Base-by-base conservation (phyloP, 2,329 filamentous ascomycete species). In the Fonsecaea erecta region DNA sequence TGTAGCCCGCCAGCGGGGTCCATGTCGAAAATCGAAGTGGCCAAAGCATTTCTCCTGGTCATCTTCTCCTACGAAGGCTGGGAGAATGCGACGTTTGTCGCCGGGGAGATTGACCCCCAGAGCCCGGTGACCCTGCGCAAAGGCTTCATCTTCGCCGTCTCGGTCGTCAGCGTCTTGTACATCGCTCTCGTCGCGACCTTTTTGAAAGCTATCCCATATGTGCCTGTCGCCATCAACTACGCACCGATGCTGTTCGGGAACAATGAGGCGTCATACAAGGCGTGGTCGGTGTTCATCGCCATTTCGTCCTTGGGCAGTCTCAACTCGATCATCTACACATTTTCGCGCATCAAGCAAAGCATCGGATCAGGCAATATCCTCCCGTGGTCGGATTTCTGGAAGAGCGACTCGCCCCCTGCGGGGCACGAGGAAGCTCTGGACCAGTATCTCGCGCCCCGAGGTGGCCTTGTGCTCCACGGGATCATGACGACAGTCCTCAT, bases 271-370 rank as follows among this genome's bases (percentile, higher is more conserved):
- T 12, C 52, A 53, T 30, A 32, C 28, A 53, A 53, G 52, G 52
- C 52, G 24, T 53, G 52, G 52, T 53, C 52, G 8, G 52, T 53
- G 18, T 35, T 53, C 16, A 53, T 53, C 34, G 52, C 52, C 26
- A 53, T 53, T n/a, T 53, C 52, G 7, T 53, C 52, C 34, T 14
- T 53, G 6, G 52, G 52, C 3, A 53, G 52, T 18, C 28, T 53
- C 52, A 53, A 53, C 52, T 53, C 52, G 28, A 53, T 53, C 52
- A 53, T 53, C 8, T 53, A 53, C 52, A 53, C 52, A 11, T 53
- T 53, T 28, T 53, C 52, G 26, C 52, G 52, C 52, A 53, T 53
- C 52, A 53, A 53, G 52, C 52, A 53, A 34, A 53, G 52, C 32
- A 53, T 53, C 6, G 52, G 52, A 5, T 53, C 52, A 12, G 52